Evolutionary conservation across 768 basidiomycete genomes (phyloP).

Genomic region (Exidia glandulosa): DNA sequence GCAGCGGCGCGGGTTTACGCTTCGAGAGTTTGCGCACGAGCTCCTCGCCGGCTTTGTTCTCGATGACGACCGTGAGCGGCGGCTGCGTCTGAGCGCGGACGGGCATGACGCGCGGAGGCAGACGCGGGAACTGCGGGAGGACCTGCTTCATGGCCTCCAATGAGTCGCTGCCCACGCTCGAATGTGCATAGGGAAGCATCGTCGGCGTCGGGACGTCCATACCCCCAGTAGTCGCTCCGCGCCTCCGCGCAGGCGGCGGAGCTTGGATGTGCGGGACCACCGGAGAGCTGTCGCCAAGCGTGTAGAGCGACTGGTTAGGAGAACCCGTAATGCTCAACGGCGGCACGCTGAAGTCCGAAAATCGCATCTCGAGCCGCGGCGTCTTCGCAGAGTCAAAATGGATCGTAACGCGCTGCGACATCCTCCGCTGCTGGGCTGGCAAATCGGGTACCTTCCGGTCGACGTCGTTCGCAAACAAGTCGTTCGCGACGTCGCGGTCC

Average conservation of each 20-base stretch:
- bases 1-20: not conserved
- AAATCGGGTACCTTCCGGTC: not conserved
- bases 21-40: not conserved
- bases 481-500: not conserved
- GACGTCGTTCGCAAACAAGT: constrained; percentile 2
- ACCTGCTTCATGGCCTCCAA: constrained; percentile 39
- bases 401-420: constrained; percentile 40
- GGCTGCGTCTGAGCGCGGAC: not conserved
- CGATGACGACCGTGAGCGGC: not conserved
- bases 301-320: constrained; percentile 22
- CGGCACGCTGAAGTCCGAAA: constrained; percentile 23
- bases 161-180: constrained; percentile 29
- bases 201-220: not conserved
- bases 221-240: not conserved
- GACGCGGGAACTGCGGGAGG: constrained; percentile 41
- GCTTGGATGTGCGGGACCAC: not conserved
- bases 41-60: not conserved
- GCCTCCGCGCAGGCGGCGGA: not conserved
- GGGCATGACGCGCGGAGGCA: constrained; percentile 21
- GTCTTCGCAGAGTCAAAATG: constrained; percentile 30
- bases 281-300: not conserved
- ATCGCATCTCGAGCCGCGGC: constrained; percentile 44
- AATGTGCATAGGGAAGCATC: constrained; percentile 5
- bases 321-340: constrained; percentile 29
- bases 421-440: constrained; percentile 1